These are phyloP conservation scores for Exophiala calicioides DNA, from an alignment of 2,329 filamentous ascomycete genomes.

Conservation along the genomic window DNA sequence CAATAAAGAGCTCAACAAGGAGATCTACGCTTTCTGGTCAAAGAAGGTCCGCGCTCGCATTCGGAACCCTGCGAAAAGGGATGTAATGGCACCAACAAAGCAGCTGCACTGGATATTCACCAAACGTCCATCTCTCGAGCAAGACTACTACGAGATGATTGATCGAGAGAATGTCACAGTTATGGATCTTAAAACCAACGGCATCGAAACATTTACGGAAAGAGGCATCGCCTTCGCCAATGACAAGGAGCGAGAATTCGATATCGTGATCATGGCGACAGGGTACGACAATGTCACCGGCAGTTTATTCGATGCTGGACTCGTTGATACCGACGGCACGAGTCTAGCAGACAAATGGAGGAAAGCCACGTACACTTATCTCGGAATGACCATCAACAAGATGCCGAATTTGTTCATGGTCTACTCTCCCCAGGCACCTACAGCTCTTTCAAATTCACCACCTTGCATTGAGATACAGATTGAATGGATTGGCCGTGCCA, in stretches of 20 bases:
- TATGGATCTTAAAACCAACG: conserved; percentile 45
- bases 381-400: conserved; percentile 44
- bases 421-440: conserved; percentile 59
- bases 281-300: conserved; percentile 48
- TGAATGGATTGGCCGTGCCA: conserved; percentile 45
- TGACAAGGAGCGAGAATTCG: conserved; percentile 39
- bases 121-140: conserved; percentile 53
- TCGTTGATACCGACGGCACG: conserved; percentile 41
- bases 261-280: conserved; percentile 45
- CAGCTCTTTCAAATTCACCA: conserved; percentile 58
- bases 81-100: conserved; percentile 55
- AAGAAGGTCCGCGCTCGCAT: conserved; percentile 55
- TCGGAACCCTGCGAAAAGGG: conserved; percentile 49
- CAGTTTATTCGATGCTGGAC: conserved; percentile 42
- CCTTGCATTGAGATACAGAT: conserved; percentile 58
- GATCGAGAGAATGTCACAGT: conserved; percentile 50
- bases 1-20: conserved; percentile 51
- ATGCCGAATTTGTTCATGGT: conserved; percentile 24
- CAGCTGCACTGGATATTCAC: conserved; percentile 57
- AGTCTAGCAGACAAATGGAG: conserved; percentile 39
- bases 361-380: conserved; percentile 40
- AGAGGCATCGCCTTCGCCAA: conserved; percentile 42
- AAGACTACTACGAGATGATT: conserved; percentile 54
- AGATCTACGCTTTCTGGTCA: conserved; percentile 58
- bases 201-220: conserved; percentile 43